Percentiles rank a stretch among this genome's conserved stretches.
phyloP scores from a whole-genome alignment of 352 stramenopile genomes.

The Globisporangium polare region DNA sequence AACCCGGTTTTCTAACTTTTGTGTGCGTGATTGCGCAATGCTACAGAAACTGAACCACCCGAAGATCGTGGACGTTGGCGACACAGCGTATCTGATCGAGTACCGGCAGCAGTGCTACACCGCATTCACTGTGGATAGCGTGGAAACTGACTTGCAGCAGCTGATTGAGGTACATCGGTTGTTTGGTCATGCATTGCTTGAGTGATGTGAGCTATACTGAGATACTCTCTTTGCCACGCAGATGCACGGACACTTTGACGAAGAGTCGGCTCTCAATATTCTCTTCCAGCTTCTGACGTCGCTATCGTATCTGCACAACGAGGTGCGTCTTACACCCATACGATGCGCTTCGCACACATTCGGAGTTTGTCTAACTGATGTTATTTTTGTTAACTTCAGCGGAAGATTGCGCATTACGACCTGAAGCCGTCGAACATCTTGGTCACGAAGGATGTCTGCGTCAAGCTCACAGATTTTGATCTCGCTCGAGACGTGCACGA shows the following conservation, averaged over 20 bases:
- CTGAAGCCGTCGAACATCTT: conserved; percentile 98
- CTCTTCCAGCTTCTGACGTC: conserved; percentile 61
- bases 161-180: conserved; percentile 50
- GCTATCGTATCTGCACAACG: conserved; percentile 67
- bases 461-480: conserved; percentile 92
- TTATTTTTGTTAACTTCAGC: conserved; percentile 25
- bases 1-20: neutral
- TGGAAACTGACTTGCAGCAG: conserved; percentile 69
- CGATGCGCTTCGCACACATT: conserved; percentile 3
- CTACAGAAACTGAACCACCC: conserved; percentile 59
- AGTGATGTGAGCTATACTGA: neutral
- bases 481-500: conserved; percentile 64
- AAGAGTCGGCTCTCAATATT: conserved; percentile 55
- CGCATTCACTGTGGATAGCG: conserved; percentile 69
- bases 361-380: neutral
- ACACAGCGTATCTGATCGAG: conserved; percentile 53
- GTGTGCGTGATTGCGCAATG: neutral
- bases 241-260: conserved; percentile 61
- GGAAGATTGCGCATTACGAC: conserved; percentile 86
- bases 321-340: conserved; percentile 30
- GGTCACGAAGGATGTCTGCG: conserved; percentile 80
- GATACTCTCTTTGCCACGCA: conserved; percentile 8
- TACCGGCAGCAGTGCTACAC: conserved; percentile 72
- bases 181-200: neutral
- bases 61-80: conserved; percentile 64